Evolutionary conservation across 2,329 filamentous ascomycete genomes (phyloP), one percentile per base, ranked within the genome.

Genomic region (Diaporthe destruens): DNA sequence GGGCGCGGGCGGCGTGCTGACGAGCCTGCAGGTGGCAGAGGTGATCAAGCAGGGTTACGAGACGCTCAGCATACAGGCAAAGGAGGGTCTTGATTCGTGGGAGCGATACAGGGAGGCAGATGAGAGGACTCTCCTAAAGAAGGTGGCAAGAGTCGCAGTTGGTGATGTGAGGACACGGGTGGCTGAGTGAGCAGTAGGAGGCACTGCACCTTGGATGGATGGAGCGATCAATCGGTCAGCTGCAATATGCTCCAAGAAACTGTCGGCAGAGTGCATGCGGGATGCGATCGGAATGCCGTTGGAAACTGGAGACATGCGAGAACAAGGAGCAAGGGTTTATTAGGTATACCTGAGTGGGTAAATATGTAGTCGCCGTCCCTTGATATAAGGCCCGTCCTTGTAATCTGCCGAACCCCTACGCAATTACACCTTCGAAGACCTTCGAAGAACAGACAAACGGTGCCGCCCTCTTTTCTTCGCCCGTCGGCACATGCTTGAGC

Each of bases 11-110:
- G 93, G 90, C 77, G 90, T 93, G 76, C 84, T 98, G 73, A 97
- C 94, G 72, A 95, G 93, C 49, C 87, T 90, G 65, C 93, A 98
- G 80, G 95, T 99, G 51, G 92, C 92, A 54, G 92, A 93, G 76
- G 93, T 98, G 36, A 98, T 99, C 82, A 97, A 97, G 84, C 93
- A 97, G 81, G 96, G 96, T 0, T 98, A 98, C 79, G 96, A 98
- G 82, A 98, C 95, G 47, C 83, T 99, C 78, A 96, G 93, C 75
- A 97, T 99, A 70, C 94, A 97, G 82, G 91, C 94, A 0, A 94
- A 92, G 78, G 95, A 97, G 79, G 95, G 94, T 0, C 81, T 97
- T 76, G 95, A 96, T 80, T 90, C 91, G 49, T 97, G 94, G 94
- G 93, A 94, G 76, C 90, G 87, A 79, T 98, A 94, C 81, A 87